A percentile compares a stretch with the other conserved stretches of the same genome.
These are phyloP conservation scores for Calophaca sinica DNA, from an alignment of 306 rosid species.

Conservation along the genomic window DNA sequence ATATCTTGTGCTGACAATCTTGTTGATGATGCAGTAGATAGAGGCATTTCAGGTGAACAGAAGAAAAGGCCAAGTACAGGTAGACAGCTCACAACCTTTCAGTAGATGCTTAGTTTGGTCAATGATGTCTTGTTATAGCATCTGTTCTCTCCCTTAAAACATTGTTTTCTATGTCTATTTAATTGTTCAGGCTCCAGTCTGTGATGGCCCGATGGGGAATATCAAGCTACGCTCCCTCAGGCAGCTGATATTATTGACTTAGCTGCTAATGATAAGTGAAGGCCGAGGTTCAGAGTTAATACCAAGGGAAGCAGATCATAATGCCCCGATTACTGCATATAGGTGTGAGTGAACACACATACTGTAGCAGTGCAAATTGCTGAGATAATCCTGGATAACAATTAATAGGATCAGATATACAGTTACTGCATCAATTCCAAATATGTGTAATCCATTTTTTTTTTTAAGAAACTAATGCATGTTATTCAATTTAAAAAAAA, in stretches of 20 bases:
- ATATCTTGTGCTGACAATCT: no score
- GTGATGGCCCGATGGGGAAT: conserved; percentile 97
- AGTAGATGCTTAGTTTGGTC: conserved; percentile 18
- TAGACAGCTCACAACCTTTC: no score
- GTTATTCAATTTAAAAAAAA: conserved; percentile 13
- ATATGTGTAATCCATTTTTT: conserved; percentile 3
- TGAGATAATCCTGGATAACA: background rate
- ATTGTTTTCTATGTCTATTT: conserved; percentile 42
- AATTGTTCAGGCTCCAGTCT: conserved; percentile 88
- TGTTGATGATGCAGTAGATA: no score
- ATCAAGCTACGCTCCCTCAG: conserved; percentile 87
- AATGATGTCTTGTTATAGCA: conserved; percentile 27
- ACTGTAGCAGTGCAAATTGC: conserved; percentile 29
- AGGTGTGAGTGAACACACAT: conserved; percentile 63
- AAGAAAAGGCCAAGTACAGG: no score
- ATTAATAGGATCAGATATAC: no score
- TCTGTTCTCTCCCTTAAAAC: conserved; percentile 38
- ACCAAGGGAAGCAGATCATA: conserved; percentile 84
- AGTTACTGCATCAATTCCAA: conserved; percentile 3
- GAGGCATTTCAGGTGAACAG: no score
- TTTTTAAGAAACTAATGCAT: conserved; percentile 30
- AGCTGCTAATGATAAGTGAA: conserved; percentile 92
- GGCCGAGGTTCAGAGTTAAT: conserved; percentile 77
- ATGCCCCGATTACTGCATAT: conserved; percentile 80
- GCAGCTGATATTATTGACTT: conserved; percentile 93